Conservation (phyloP, 2,329 filamentous ascomycete genomes). For the Harringtonia aguacate region DNA sequence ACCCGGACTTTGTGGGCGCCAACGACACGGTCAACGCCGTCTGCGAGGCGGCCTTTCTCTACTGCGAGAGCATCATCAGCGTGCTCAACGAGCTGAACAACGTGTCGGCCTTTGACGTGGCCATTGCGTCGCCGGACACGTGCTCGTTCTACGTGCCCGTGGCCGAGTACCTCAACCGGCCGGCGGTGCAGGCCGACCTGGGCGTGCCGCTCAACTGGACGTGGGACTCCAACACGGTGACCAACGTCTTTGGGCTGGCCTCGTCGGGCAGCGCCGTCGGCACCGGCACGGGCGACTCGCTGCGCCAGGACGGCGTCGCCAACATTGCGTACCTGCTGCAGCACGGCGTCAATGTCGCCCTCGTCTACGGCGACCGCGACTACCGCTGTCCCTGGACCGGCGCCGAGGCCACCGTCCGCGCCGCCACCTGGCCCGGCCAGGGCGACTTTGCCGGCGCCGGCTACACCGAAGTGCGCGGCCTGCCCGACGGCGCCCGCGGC, state of each 20-base stretch:
- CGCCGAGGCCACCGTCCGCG: constrained; percentile 34
- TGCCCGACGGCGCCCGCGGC: constrained; percentile 41
- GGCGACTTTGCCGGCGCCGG: constrained; percentile 45
- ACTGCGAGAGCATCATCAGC: not conserved
- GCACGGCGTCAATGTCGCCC: constrained; percentile 39
- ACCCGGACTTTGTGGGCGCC: constrained; percentile 4
- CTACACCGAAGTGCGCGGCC: constrained; percentile 52
- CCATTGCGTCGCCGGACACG: not conserved
- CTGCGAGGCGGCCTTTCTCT: constrained; percentile 1
- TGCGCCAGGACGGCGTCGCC: constrained; percentile 23
- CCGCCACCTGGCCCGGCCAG: constrained; percentile 45
- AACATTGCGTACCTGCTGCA: constrained; percentile 40
- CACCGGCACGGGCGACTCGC: constrained; percentile 16
- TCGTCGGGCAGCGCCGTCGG: constrained; percentile 20
- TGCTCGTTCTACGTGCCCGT: not conserved
- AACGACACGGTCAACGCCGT: constrained; percentile 9
- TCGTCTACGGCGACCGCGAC: constrained; percentile 47
- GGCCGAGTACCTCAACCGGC: constrained; percentile 30
- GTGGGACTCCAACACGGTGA: constrained; percentile 11
- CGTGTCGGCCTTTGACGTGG: constrained; percentile 1
- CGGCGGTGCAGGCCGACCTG: constrained; percentile 41
- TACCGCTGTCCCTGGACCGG: constrained; percentile 43
- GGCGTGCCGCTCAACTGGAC: constrained; percentile 51
- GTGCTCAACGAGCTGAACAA: not conserved
- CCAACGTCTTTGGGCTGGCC: not conserved